phyloP scores from a whole-genome alignment of 1,284 basidiomycete genomes.

The Moesziomyces parantarcticus region DNA sequence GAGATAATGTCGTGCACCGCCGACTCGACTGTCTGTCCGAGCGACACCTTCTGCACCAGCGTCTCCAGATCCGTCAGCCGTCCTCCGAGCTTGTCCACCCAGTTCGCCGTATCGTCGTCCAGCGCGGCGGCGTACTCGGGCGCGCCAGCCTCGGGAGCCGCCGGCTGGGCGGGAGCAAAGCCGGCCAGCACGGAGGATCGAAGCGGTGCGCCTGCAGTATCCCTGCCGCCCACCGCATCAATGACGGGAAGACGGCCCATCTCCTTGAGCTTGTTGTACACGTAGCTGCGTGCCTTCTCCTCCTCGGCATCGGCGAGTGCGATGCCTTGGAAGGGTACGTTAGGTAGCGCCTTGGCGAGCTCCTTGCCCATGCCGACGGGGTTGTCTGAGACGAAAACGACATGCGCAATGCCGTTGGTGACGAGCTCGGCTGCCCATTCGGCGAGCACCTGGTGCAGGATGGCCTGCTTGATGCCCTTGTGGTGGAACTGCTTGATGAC shows the following conservation, averaged over 20 bases:
- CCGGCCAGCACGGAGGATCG: slow-evolving; percentile 1
- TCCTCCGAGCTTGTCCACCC: slow-evolving; percentile 63
- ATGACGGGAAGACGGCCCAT: slow-evolving; percentile 68
- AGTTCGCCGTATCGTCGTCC: slow-evolving; percentile 49
- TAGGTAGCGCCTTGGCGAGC: slow-evolving; percentile 85
- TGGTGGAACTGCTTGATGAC: slow-evolving; percentile 63
- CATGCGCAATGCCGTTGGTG: slow-evolving; percentile 79
- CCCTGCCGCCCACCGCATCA: not conserved
- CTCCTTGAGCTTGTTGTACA: slow-evolving; percentile 81
- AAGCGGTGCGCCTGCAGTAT: not conserved
- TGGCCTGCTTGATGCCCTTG: slow-evolving; percentile 73
- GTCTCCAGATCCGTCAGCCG: slow-evolving; percentile 63
- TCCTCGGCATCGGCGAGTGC: slow-evolving; percentile 79
- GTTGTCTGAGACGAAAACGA: slow-evolving; percentile 89
- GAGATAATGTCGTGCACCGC: slow-evolving; percentile 71
- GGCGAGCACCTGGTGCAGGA: slow-evolving; percentile 80
- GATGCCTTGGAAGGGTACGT: slow-evolving; percentile 78
- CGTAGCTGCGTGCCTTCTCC: slow-evolving; percentile 80
- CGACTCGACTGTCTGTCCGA: slow-evolving; percentile 54
- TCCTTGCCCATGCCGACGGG: slow-evolving; percentile 82
- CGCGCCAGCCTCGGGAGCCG: not conserved
- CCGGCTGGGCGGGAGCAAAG: slow-evolving; percentile 1
- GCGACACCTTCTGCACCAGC: slow-evolving; percentile 56
- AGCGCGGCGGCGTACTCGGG: slow-evolving; percentile 20
- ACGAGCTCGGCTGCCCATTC: slow-evolving; percentile 82